These are phyloP conservation scores for Ascochyta viciae-villosae DNA, from an alignment of 2,329 filamentous ascomycete genomes.

Conservation along the genomic window DNA sequence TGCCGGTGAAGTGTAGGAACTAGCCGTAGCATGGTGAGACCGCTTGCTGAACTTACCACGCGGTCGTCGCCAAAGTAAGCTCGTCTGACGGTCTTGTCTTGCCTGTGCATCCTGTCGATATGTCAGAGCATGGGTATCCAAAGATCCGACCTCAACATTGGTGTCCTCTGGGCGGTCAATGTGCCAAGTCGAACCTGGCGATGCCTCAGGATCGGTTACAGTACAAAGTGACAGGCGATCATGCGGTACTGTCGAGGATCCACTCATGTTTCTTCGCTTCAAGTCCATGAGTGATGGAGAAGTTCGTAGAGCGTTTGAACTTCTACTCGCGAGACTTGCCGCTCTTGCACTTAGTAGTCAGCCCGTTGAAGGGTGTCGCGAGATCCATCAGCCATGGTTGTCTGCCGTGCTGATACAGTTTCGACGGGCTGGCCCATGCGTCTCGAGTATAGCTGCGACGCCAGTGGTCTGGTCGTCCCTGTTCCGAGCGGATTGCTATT, in stretches of 20 bases:
- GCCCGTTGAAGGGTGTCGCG: neutral
- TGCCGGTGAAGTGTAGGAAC: slow-evolving; percentile 1
- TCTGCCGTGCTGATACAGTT: slow-evolving; percentile 6
- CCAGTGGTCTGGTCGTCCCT: neutral
- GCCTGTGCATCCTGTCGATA: slow-evolving; percentile 2
- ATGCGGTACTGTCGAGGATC: neutral
- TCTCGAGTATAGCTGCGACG: slow-evolving; percentile 12
- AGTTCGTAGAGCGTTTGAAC: neutral
- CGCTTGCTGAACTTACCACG: slow-evolving; percentile 14
- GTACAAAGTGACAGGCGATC: slow-evolving; percentile 1
- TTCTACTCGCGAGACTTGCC: slow-evolving; percentile 7
- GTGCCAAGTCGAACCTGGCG: slow-evolving; percentile 8
- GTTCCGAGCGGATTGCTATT: neutral
- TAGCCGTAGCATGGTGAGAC: slow-evolving; percentile 9
- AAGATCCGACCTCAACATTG: neutral
- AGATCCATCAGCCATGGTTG: slow-evolving; percentile 4
- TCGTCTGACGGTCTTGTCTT: neutral
- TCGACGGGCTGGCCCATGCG: slow-evolving; percentile 8
- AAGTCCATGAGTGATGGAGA: neutral
- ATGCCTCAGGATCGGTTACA: slow-evolving; percentile 11
- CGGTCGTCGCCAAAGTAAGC: neutral
- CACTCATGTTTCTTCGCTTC: neutral
- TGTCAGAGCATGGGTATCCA: neutral
- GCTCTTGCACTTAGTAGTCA: neutral
- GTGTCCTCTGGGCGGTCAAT: neutral